Evolutionary conservation across 495 filamentous ascomycete genomes (phyloP).

Genomic region (Penicillium odoratum): DNA sequence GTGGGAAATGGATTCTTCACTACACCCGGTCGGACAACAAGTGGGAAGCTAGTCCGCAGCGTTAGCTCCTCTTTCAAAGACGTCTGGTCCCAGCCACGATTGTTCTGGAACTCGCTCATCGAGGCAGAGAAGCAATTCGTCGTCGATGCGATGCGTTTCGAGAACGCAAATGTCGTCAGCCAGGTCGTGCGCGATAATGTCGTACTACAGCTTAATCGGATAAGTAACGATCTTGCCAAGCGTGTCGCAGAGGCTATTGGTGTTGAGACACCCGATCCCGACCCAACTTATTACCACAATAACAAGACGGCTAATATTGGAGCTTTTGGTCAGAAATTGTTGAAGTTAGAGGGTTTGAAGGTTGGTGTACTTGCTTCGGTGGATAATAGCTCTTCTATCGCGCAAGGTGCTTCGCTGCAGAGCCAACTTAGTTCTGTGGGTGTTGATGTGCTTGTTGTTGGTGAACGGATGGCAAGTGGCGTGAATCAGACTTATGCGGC

Average conservation of each 20-base stretch:
- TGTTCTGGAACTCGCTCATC: constrained; percentile 76
- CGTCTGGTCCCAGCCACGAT: constrained; percentile 72
- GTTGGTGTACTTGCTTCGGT: constrained; percentile 65
- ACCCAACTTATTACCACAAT: constrained; percentile 66
- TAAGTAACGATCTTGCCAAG: constrained; percentile 67
- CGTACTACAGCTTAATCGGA: constrained; percentile 67
- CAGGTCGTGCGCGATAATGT: constrained; percentile 56
- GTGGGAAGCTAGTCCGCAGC: constrained; percentile 57
- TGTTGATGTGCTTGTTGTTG: constrained; percentile 62
- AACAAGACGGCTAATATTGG: constrained; percentile 65
- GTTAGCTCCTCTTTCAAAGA: constrained; percentile 68
- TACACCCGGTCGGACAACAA: constrained; percentile 54
- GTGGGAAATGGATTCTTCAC: constrained; percentile 73
- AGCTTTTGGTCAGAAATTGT: constrained; percentile 57
- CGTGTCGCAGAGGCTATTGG: constrained; percentile 67
- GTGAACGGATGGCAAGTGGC: constrained; percentile 54
- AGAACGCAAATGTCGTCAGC: constrained; percentile 60
- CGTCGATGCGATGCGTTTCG: constrained; percentile 78
- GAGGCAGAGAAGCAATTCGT: constrained; percentile 73
- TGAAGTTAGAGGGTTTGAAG: constrained; percentile 61
- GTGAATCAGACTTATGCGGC: constrained; percentile 70
- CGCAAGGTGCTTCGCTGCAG: constrained; percentile 50
- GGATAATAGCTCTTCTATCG: constrained; percentile 35
- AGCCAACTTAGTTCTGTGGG: constrained; percentile 44
- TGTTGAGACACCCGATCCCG: constrained; percentile 54